Evolutionary conservation across 345 rosid genomes (phyloP).

Genomic region (Aethionema arabicum): DNA sequence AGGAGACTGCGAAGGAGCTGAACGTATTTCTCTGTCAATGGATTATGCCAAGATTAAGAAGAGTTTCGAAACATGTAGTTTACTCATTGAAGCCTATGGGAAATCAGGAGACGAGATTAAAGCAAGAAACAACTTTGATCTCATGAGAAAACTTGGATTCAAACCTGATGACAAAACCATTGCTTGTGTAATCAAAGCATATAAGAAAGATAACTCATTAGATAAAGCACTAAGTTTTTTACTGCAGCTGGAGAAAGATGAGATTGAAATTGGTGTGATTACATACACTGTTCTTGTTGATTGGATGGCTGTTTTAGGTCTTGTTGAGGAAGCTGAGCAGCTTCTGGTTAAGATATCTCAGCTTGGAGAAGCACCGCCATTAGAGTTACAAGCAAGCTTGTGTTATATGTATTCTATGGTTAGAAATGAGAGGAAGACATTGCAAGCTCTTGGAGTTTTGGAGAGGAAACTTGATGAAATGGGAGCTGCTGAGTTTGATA

Average conservation of each 20-base stretch:
- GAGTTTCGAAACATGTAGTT: slow-evolving; percentile 50
- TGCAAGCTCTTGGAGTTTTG: slow-evolving; percentile 67
- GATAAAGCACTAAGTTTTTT: slow-evolving; percentile 73
- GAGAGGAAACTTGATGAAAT: slow-evolving; percentile 55
- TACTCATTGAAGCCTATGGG: slow-evolving; percentile 63
- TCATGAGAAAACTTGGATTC: slow-evolving; percentile 53
- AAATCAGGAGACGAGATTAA: slow-evolving; percentile 48
- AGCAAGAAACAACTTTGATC: slow-evolving; percentile 62
- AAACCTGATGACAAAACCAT: slow-evolving; percentile 64
- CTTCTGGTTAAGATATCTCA: slow-evolving; percentile 64
- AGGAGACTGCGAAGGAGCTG: slow-evolving; percentile 51
- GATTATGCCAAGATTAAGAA: slow-evolving; percentile 41
- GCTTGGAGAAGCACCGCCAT: slow-evolving; percentile 73
- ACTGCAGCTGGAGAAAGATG: slow-evolving; percentile 74
- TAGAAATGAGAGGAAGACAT: slow-evolving; percentile 71
- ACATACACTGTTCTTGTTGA: slow-evolving; percentile 73
- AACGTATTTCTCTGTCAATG: slow-evolving; percentile 48
- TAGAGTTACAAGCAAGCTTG: slow-evolving; percentile 66
- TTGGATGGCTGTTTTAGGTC: slow-evolving; percentile 67
- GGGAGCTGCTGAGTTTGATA: slow-evolving; percentile 55
- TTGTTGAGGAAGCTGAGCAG: slow-evolving; percentile 85
- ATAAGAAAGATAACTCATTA: slow-evolving; percentile 57
- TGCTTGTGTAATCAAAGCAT: slow-evolving; percentile 62
- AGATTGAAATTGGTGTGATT: slow-evolving; percentile 67
- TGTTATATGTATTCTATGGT: slow-evolving; percentile 74